A percentile compares a stretch with the other conserved stretches of the same genome.
phyloP scores from a whole-genome alignment of 2,329 filamentous ascomycete species.

The Xylariaceae sp. region DNA sequence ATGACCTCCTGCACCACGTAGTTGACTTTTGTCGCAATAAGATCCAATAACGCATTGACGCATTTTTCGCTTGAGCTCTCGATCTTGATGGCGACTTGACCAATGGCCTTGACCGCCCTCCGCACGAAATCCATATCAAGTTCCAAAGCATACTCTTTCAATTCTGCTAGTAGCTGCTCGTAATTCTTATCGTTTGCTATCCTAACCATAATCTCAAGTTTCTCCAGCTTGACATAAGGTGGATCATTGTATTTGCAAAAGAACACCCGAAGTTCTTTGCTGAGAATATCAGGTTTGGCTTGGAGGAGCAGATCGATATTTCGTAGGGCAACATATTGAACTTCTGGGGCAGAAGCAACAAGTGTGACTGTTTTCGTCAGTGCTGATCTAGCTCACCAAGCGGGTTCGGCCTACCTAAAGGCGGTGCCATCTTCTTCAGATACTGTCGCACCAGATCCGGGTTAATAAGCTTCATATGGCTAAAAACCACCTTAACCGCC shows the following conservation, averaged over 20 bases:
- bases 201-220: slow-evolving; percentile 98
- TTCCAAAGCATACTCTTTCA: slow-evolving; percentile 97
- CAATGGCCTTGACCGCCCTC: slow-evolving; percentile 92
- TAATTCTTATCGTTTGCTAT: slow-evolving; percentile 98
- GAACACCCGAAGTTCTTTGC: slow-evolving; percentile 96
- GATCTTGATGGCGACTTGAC: slow-evolving; percentile 98
- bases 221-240: slow-evolving; percentile 95
- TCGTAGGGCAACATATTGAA: slow-evolving; percentile 94
- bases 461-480: slow-evolving; percentile 88
- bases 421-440: slow-evolving; percentile 98
- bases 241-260: slow-evolving; percentile 99
- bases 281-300: slow-evolving; percentile 94
- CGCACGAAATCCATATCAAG: slow-evolving; percentile 99
- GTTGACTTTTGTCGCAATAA: slow-evolving; percentile 97
- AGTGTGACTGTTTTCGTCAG: slow-evolving; percentile 74
- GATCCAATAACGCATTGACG: slow-evolving; percentile 88
- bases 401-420: slow-evolving; percentile 69
- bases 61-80: slow-evolving; percentile 94
- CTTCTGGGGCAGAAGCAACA: slow-evolving; percentile 93
- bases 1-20: slow-evolving; percentile 98
- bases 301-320: slow-evolving; percentile 97
- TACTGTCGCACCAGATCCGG: slow-evolving; percentile 83
- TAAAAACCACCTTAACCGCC: slow-evolving; percentile 97
- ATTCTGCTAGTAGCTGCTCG: slow-evolving; percentile 89
- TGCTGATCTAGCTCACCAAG: slow-evolving; percentile 4